Evolutionary conservation across 2,329 filamentous ascomycete species (phyloP).

Genomic region (Penicillium sp.): DNA sequence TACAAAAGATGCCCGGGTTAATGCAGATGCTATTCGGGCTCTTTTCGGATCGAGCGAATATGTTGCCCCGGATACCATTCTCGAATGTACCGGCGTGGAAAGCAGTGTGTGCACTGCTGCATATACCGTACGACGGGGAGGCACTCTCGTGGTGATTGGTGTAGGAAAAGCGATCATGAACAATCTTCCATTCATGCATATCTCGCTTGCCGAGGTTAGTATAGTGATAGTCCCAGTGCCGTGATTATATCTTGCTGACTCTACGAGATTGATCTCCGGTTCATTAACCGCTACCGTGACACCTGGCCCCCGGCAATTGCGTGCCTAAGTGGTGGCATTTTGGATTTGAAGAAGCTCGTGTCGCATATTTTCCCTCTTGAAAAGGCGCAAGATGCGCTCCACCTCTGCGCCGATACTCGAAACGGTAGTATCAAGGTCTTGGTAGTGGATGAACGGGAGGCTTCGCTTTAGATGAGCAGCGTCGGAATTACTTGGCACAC

Average conservation of each 20-base stretch:
- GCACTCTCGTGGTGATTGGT: constrained; percentile 63
- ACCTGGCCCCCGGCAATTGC: constrained; percentile 68
- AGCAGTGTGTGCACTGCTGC: constrained; percentile 61
- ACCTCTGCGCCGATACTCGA: constrained; percentile 52
- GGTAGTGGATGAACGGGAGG: constrained; percentile 53
- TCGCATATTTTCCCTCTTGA: constrained; percentile 65
- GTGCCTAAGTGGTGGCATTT: constrained; percentile 57
- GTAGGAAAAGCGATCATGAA: constrained; percentile 63
- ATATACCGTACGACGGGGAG: constrained; percentile 58
- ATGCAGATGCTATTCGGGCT: constrained; percentile 53
- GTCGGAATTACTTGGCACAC: not conserved
- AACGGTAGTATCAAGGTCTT: constrained; percentile 62
- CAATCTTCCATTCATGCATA: constrained; percentile 66
- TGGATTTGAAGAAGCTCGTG: constrained; percentile 62
- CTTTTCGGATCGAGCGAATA: constrained; percentile 58
- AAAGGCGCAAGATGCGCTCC: constrained; percentile 58
- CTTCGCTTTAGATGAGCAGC: constrained; percentile 14
- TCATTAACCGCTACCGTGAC: constrained; percentile 69
- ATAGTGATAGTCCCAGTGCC: not conserved
- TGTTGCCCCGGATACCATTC: constrained; percentile 56
- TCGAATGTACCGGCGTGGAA: constrained; percentile 67
- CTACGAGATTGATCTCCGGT: constrained; percentile 62
- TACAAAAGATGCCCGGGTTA: constrained; percentile 48
- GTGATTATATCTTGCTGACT: not conserved
- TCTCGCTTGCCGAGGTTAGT: constrained; percentile 56